Evolutionary conservation across 106 monocot genomes (phyloP).

Genomic region (Agapanthus africanus): DNA sequence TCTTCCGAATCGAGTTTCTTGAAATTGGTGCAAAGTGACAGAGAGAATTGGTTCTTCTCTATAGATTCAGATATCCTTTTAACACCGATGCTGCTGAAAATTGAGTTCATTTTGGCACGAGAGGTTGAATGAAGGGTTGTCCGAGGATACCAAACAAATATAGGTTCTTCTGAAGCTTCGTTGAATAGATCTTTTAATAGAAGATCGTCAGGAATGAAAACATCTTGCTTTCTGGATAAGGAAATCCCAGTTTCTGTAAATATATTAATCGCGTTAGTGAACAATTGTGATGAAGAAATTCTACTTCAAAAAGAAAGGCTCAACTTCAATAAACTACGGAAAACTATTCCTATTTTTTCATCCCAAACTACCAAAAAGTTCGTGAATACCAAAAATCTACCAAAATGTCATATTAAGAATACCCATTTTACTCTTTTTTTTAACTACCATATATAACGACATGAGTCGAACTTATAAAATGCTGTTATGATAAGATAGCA

Average conservation of each 20-base stretch:
- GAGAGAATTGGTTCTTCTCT: constrained; percentile 10
- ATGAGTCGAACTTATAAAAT: no score
- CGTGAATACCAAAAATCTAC: no score
- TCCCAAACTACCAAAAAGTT: no score
- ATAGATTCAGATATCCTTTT: constrained; percentile 27
- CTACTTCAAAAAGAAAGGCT: not conserved
- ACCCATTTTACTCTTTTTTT: no score
- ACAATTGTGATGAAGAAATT: not conserved
- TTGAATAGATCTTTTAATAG: constrained; percentile 8
- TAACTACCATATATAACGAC: no score
- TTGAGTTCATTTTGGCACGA: constrained; percentile 20
- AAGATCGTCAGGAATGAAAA: constrained; percentile 16
- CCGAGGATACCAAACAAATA: constrained; percentile 26
- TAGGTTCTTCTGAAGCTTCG: not conserved
- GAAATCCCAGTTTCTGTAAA: constrained; percentile 5
- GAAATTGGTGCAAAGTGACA: not conserved
- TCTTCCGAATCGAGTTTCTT: not conserved
- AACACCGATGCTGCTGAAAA: constrained; percentile 32
- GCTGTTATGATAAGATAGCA: no score
- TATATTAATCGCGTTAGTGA: not conserved
- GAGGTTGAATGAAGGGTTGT: constrained; percentile 4
- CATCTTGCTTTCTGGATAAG: constrained; percentile 13
- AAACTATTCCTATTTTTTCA: no score
- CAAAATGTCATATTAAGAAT: no score
- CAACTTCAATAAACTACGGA: no score